Evolutionary conservation across 1,284 basidiomycete genomes (phyloP), one percentile per base, ranked within the genome.

Genomic region (Tausonia pullulans): DNA sequence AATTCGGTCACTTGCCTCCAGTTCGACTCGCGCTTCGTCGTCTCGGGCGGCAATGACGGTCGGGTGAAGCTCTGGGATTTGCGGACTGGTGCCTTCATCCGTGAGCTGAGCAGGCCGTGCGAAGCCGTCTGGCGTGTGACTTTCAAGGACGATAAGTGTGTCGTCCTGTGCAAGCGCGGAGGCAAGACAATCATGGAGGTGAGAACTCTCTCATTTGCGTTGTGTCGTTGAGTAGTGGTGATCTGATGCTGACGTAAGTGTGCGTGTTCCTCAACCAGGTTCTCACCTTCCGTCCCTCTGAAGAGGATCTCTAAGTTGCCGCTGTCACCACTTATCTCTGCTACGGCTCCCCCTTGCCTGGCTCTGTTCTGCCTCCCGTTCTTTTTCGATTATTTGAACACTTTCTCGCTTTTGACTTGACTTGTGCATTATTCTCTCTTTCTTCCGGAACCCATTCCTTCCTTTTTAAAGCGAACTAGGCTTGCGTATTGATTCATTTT

Each of bases 161-260:
- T 87, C 46, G 81, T 96, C 60, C 83, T 94, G 77, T 89, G 88
- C 75, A 87, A 86, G 79, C 81, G 90, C 64, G 84, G 81, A 55
- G 88, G 87, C 52, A 87, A 87, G 80, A 95, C 89, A 54, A 84
- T 88, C n/a, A 84, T 95, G 76, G 93, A 96, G 78, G 84, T 96
- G 8, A 57, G 65, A 60, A 7, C 10, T 40, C 54, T 11, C 41
- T 58, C 55, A 3, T 49, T 50, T 16, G 4, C 5, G 16, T 61
- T 10, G 3, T 16, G 10, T 10, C 27, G 6, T 10, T 49, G 48
- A 49, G 9, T 49, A 9, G 8, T 4, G 27, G 8, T 44, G 5
- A 16, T n/a, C 7, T 27, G 11, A 2, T 27, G 11, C 52, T 44
- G 10, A n/a, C 51, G 41, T 14, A 5, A 45, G 10, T n/a, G 51